Evolutionary conservation across 371 early-diverging fungal genomes (phyloP).

Genomic region (Mucor velutinosus): DNA sequence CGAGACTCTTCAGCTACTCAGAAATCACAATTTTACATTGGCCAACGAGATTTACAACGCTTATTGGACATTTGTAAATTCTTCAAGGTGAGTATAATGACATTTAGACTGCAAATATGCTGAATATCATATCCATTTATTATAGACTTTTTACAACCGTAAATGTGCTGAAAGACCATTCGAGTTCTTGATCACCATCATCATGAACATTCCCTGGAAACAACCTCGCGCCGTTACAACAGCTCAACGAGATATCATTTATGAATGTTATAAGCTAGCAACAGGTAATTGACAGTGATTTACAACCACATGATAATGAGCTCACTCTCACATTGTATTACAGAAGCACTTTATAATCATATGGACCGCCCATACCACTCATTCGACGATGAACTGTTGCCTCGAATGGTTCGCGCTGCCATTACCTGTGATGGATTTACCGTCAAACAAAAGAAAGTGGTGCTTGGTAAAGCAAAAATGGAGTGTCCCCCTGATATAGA

Average conservation of each 20-base stretch:
- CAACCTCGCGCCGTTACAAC: constrained; percentile 16
- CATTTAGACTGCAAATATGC: neutral
- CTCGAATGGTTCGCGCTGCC: constrained; percentile 14
- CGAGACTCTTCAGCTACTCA: neutral
- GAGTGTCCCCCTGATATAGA: neutral
- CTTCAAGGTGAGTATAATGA: constrained; percentile 15
- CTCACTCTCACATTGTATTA: neutral
- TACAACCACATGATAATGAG: neutral
- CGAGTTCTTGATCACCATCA: constrained; percentile 17
- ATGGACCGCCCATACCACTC: neutral
- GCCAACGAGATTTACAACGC: constrained; percentile 22
- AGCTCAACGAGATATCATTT: constrained; percentile 23
- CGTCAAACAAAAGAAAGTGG: constrained; percentile 14
- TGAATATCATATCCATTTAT: neutral
- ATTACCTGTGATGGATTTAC: constrained; percentile 23
- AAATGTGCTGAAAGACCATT: constrained; percentile 28
- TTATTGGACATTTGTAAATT: constrained; percentile 16
- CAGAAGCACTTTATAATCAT: constrained; percentile 3
- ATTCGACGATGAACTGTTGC: neutral
- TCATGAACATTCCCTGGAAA: constrained; percentile 24
- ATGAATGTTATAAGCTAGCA: constrained; percentile 26
- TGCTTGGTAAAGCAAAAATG: constrained; percentile 20
- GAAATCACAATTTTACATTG: constrained; percentile 7
- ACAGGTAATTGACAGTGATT: constrained; percentile 9
- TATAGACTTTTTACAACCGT: constrained; percentile 19